These are phyloP conservation scores for Huntiella omanensis DNA, from an alignment of 2,329 filamentous ascomycete species.

Conservation along the genomic window DNA sequence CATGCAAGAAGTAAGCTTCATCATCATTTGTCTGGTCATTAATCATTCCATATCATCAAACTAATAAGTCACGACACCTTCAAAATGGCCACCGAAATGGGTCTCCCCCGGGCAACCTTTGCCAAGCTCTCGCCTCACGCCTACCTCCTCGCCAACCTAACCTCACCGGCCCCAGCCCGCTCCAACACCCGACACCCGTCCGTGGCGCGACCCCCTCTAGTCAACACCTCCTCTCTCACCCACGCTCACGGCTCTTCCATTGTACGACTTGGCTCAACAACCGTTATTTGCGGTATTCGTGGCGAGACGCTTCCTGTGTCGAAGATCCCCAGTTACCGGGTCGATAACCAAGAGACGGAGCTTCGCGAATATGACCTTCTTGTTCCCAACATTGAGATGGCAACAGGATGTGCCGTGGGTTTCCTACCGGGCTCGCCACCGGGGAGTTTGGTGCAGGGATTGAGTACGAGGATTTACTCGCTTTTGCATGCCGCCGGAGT, in stretches of 20 bases:
- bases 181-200: constrained; percentile 62
- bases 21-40: too few relatives aligned
- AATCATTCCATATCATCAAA: too few relatives aligned
- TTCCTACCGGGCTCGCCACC: constrained; percentile 74
- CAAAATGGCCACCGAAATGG: constrained; percentile 17
- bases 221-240: constrained; percentile 69
- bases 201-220: constrained; percentile 50
- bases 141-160: constrained; percentile 77
- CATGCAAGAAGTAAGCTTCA: too few relatives aligned
- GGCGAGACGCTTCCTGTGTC: constrained; percentile 63
- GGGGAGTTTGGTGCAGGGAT: constrained; percentile 58
- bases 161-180: constrained; percentile 36
- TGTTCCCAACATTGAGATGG: constrained; percentile 84
- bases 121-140: constrained; percentile 77
- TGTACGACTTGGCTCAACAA: constrained; percentile 73
- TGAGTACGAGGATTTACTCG: constrained; percentile 63
- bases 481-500: constrained; percentile 55
- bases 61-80: neutral
- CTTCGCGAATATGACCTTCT: constrained; percentile 50
- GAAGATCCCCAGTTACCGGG: constrained; percentile 51
- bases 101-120: constrained; percentile 49
- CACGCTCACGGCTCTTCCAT: constrained; percentile 83
- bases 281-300: constrained; percentile 83
- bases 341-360: constrained; percentile 24
- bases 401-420: constrained; percentile 72